Conservation (phyloP, 768 basidiomycete species). For the Podaxis mareebaensis region DNA sequence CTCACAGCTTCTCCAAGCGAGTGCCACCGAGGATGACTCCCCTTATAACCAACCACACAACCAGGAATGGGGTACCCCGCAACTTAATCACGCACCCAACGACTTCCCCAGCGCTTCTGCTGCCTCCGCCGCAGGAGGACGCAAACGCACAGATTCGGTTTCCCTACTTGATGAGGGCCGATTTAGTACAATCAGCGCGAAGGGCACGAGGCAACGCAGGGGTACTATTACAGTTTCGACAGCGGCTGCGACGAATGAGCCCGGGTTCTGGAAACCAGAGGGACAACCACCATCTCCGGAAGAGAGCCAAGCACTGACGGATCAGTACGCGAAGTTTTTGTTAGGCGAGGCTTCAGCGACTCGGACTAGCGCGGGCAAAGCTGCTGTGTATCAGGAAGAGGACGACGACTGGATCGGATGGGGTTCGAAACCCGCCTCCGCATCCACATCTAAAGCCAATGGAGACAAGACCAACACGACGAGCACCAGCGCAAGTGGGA, state of each 20-base stretch:
- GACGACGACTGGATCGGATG: conserved; percentile 14
- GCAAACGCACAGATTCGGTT: conserved; percentile 11
- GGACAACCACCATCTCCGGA: conserved; percentile 12
- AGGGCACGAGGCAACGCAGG: neutral
- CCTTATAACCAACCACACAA: neutral
- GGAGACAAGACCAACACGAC: neutral
- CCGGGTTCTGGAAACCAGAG: conserved; percentile 10
- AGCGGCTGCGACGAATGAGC: neutral
- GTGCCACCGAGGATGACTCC: neutral
- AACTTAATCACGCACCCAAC: neutral
- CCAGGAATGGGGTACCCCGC: conserved; percentile 10
- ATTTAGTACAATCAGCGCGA: conserved; percentile 11
- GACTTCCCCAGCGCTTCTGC: neutral
- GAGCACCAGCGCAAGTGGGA: conserved; percentile 13
- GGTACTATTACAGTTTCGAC: conserved; percentile 8
- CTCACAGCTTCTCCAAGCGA: conserved; percentile 4
- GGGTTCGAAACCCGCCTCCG: neutral
- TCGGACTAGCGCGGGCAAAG: neutral
- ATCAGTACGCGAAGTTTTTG: conserved; percentile 6
- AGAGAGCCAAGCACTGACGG: conserved; percentile 6
- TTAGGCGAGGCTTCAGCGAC: neutral
- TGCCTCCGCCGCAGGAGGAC: neutral
- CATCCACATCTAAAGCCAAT: neutral
- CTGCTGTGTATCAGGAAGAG: neutral
- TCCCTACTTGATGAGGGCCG: conserved; percentile 12